Conservation (phyloP, 169 alveolate species). For the Hammondia hammondi region DNA sequence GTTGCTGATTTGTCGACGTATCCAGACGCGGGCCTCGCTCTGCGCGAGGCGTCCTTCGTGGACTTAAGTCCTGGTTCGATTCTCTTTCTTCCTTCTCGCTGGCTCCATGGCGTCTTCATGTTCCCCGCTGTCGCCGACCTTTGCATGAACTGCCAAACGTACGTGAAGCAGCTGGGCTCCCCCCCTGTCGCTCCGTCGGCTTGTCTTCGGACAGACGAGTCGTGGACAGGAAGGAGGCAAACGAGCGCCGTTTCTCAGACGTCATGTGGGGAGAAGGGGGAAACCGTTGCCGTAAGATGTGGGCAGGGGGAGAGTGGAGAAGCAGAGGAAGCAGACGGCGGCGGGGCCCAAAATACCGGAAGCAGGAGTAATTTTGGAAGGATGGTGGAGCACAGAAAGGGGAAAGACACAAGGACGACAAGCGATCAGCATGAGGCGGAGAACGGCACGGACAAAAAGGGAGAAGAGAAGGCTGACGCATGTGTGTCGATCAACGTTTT, state of each 20-base stretch:
- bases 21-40: neutral
- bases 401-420: too few relatives aligned
- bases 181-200: neutral
- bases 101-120: constrained; percentile 73
- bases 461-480: neutral
- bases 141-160: neutral
- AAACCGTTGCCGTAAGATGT: too few relatives aligned
- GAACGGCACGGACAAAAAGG: too few relatives aligned
- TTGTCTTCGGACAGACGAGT: neutral
- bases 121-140: neutral
- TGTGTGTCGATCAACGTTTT: constrained; percentile 54
- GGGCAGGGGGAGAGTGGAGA: neutral
- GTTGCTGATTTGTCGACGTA: neutral
- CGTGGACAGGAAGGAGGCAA: neutral
- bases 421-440: too few relatives aligned
- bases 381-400: too few relatives aligned
- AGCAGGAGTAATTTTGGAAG: too few relatives aligned
- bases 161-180: neutral
- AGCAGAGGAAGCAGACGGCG: neutral
- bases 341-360: neutral
- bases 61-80: constrained; percentile 71
- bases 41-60: constrained; percentile 15
- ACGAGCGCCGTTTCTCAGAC: neutral
- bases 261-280: too few relatives aligned
- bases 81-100: constrained; percentile 72